These are phyloP conservation scores for Chimonanthus salicifolius DNA, from an alignment of 164 flowering plant species.

Conservation along the genomic window DNA sequence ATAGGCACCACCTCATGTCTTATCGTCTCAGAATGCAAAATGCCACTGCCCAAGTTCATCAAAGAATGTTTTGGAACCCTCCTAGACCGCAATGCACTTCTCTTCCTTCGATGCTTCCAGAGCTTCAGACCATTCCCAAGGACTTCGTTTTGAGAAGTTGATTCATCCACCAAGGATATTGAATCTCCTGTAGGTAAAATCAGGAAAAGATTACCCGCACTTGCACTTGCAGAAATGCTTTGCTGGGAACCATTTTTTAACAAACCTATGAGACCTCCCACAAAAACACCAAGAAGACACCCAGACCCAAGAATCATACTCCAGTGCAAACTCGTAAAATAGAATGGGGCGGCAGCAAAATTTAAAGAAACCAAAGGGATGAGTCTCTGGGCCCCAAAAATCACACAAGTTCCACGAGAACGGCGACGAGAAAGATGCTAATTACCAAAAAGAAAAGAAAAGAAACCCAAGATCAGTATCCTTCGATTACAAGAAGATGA, in stretches of 20 bases:
- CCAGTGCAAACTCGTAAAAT: slow-evolving; percentile 49
- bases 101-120: slow-evolving; percentile 35
- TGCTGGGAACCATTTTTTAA: slow-evolving; percentile 3
- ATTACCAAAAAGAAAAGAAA: not conserved
- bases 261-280: slow-evolving; percentile 4
- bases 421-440: slow-evolving; percentile 29
- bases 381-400: slow-evolving; percentile 32
- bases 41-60: not conserved
- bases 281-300: slow-evolving; percentile 12
- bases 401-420: slow-evolving; percentile 31
- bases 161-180: slow-evolving; percentile 7
- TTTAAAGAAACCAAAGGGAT: slow-evolving; percentile 52
- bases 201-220: no score
- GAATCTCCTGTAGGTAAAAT: no score
- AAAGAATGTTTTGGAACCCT: slow-evolving; percentile 27
- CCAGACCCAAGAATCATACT: slow-evolving; percentile 26
- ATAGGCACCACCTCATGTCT: no score
- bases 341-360: slow-evolving; percentile 52
- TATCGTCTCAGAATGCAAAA: not conserved
- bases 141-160: slow-evolving; percentile 19
- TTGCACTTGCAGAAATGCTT: no score
- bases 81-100: slow-evolving; percentile 43
- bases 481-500: not conserved
- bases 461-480: not conserved
- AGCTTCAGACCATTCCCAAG: slow-evolving; percentile 22